Evolutionary conservation across 139 green algal genomes (phyloP).

Genomic region (Klebsormidium nitens): DNA sequence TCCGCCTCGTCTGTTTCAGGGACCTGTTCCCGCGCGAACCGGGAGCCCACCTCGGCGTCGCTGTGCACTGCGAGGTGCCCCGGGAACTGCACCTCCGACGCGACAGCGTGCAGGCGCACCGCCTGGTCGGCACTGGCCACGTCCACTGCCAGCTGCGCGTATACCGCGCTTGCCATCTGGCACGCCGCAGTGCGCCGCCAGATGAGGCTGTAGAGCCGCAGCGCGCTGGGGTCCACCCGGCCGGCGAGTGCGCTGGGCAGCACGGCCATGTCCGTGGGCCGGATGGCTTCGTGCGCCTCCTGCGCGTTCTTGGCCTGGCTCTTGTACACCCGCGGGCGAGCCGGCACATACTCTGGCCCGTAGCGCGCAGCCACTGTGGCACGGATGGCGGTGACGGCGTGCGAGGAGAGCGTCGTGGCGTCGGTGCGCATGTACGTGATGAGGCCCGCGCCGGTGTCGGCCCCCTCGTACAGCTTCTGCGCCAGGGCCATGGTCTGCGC

Average conservation of each 20-base stretch:
- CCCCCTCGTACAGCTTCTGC: slow-evolving; percentile 84
- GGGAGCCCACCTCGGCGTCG: neutral
- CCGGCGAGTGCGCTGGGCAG: neutral
- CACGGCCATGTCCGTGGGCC: slow-evolving; percentile 57
- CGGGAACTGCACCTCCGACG: neutral
- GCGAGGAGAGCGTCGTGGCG: slow-evolving; percentile 52
- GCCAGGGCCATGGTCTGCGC: slow-evolving; percentile 74
- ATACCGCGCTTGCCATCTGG: slow-evolving; percentile 60
- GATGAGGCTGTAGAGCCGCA: slow-evolving; percentile 79
- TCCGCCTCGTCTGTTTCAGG: too few relatives aligned
- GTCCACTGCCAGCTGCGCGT: slow-evolving; percentile 49
- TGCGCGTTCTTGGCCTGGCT: slow-evolving; percentile 57
- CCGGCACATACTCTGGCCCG: slow-evolving; percentile 9
- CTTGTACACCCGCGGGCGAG: slow-evolving; percentile 36
- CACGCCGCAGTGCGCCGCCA: slow-evolving; percentile 69
- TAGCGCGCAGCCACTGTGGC: slow-evolving; percentile 21
- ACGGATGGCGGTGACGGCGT: slow-evolving; percentile 49
- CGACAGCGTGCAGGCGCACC: neutral
- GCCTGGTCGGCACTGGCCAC: slow-evolving; percentile 20
- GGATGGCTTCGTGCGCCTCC: slow-evolving; percentile 92
- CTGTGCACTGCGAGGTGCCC: neutral
- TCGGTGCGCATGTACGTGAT: slow-evolving; percentile 98
- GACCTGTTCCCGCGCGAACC: too few relatives aligned
- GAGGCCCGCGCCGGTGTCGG: slow-evolving; percentile 53
- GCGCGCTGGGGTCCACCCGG: slow-evolving; percentile 20